Percentiles rank a stretch among this genome's conserved stretches.
phyloP scores from a whole-genome alignment of 2,329 filamentous ascomycete species.

The Pezicula carpinea region DNA sequence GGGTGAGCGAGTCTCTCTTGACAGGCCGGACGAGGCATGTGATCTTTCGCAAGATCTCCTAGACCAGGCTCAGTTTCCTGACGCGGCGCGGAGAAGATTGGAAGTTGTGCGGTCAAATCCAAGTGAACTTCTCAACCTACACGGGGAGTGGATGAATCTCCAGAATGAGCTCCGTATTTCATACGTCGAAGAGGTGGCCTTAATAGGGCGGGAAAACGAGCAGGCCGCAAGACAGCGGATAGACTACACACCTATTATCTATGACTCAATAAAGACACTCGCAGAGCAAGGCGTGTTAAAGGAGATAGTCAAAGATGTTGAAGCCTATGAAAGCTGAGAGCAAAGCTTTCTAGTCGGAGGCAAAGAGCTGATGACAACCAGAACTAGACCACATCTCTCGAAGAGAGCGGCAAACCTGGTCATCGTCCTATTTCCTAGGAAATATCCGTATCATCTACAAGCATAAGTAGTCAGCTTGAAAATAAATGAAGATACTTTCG shows the following conservation, averaged over 20 bases:
- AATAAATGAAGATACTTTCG: too few relatives aligned
- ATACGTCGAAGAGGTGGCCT: constrained; percentile 44
- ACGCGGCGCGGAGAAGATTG: constrained; percentile 6
- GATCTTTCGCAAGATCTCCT: constrained; percentile 16
- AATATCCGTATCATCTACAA: too few relatives aligned
- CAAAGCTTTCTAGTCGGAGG: too few relatives aligned
- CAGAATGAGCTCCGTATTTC: constrained; percentile 38
- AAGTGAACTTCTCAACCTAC: constrained; percentile 30
- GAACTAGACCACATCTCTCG: too few relatives aligned
- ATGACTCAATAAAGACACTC: constrained; percentile 64
- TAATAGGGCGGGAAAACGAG: constrained; percentile 43
- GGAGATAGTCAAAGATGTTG: constrained; percentile 27
- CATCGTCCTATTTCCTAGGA: too few relatives aligned
- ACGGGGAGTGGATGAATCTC: constrained; percentile 35
- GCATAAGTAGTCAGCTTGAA: too few relatives aligned
- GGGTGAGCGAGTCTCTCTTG: constrained; percentile 2
- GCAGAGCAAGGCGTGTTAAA: constrained; percentile 61
- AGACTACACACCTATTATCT: constrained; percentile 67
- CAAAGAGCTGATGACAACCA: too few relatives aligned
- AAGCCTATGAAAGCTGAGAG: not conserved
- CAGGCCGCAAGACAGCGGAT: constrained; percentile 52
- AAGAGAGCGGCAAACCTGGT: too few relatives aligned
- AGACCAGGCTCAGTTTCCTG: constrained; percentile 4
- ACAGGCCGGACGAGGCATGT: constrained; percentile 10
- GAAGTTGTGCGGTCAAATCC: constrained; percentile 10